phyloP scores from a whole-genome alignment of 2,329 filamentous ascomycete species.

The Dissoconium aciculare region DNA sequence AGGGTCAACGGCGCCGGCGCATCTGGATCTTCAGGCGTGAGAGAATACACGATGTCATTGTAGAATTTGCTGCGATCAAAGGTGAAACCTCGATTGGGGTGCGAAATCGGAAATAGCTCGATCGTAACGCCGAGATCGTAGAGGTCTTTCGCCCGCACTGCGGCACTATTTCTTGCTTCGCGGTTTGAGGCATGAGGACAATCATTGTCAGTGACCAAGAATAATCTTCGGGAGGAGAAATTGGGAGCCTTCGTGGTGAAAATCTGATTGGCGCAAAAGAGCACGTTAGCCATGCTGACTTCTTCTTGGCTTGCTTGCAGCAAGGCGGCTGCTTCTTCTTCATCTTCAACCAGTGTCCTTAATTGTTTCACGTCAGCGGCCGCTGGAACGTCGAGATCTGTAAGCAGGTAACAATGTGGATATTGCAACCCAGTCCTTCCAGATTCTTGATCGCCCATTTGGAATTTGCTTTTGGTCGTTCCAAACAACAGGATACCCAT shows the following conservation, averaged over 20 bases:
- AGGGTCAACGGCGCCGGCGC: constrained; percentile 40
- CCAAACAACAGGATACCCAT: constrained; percentile 90
- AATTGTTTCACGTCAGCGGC: constrained; percentile 74
- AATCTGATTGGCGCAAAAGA: constrained; percentile 92
- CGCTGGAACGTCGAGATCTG: constrained; percentile 73
- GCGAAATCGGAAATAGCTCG: constrained; percentile 80
- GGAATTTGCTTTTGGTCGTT: constrained; percentile 69
- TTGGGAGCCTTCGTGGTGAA: constrained; percentile 92
- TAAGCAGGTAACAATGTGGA: constrained; percentile 83
- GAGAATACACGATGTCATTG: constrained; percentile 83
- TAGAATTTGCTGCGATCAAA: constrained; percentile 85
- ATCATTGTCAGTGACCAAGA: constrained; percentile 91
- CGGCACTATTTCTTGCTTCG: constrained; percentile 56
- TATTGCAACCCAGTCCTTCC: constrained; percentile 47
- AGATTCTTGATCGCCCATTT: constrained; percentile 46
- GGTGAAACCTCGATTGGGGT: constrained; percentile 40
- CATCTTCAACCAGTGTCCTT: constrained; percentile 61
- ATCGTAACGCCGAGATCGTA: constrained; percentile 88
- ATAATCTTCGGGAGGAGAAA: constrained; percentile 82
- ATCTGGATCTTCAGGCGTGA: constrained; percentile 53
- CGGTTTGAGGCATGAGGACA: constrained; percentile 65
- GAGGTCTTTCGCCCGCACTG: constrained; percentile 80
- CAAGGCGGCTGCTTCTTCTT: constrained; percentile 53
- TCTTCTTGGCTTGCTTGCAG: constrained; percentile 54
- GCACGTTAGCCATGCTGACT: constrained; percentile 70